These are phyloP conservation scores for Fagopyrum tataricum DNA, from an alignment of 148 eudicot genomes.

Conservation along the genomic window DNA sequence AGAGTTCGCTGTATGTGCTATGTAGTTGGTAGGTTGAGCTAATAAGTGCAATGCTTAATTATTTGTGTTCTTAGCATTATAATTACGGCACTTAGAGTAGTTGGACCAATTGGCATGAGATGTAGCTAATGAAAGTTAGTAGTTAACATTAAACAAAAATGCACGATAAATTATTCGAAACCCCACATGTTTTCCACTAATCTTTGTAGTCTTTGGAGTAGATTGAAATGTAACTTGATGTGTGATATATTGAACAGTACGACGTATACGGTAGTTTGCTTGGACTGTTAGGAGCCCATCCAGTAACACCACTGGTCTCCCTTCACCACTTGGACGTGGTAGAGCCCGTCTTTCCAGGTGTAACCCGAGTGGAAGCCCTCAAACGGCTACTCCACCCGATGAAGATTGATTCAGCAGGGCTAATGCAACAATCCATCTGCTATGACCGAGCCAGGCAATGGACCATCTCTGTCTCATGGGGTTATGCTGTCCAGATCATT, in stretches of 20 bases:
- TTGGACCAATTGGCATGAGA: not conserved
- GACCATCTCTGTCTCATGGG: slow-evolving; percentile 38
- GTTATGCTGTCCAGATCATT: slow-evolving; percentile 30
- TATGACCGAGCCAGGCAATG: slow-evolving; percentile 31
- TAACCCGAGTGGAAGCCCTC: slow-evolving; percentile 27
- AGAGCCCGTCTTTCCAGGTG: slow-evolving; percentile 33
- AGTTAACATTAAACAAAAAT: not conserved
- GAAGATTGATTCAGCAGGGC: slow-evolving; percentile 27
- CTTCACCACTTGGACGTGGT: slow-evolving; percentile 36
- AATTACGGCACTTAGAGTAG: not conserved
- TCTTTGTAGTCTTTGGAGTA: slow-evolving; percentile 4
- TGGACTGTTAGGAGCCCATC: slow-evolving; percentile 33
- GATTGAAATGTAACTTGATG: not conserved
- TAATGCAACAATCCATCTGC: slow-evolving; percentile 41
- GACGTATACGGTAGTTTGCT: slow-evolving; percentile 33
- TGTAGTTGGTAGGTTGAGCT: not conserved
- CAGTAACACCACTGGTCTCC: slow-evolving; percentile 35
- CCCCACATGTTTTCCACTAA: slow-evolving; percentile 9
- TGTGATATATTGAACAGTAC: slow-evolving; percentile 22
- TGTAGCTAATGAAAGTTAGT: not conserved
- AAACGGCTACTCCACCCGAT: slow-evolving; percentile 21
- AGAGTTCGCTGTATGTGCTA: not conserved
- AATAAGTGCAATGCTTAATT: not conserved
- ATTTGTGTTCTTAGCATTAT: not conserved
- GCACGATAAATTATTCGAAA: not conserved